phyloP scores from a whole-genome alignment of 768 basidiomycete species.

The Collybia nuda region DNA sequence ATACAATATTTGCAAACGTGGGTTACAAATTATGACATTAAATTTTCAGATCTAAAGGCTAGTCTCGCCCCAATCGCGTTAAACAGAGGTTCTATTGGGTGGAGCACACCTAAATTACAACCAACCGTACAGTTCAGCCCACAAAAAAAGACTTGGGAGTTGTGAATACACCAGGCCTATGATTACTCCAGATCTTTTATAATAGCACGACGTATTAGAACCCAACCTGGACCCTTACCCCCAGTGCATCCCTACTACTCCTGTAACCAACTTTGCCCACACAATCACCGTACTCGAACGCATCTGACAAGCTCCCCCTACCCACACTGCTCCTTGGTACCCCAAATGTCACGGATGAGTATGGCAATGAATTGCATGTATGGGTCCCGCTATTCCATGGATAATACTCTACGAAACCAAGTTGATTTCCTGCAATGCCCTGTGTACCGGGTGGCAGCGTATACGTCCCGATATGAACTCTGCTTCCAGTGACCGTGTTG shows the following conservation, averaged over 20 bases:
- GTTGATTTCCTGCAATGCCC: background rate
- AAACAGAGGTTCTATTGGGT: too few species aligned
- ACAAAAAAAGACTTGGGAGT: too few species aligned
- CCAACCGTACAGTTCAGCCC: too few species aligned
- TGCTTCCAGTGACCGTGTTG: background rate
- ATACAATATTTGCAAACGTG: too few species aligned
- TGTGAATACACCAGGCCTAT: too few species aligned
- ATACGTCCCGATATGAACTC: background rate
- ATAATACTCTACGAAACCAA: slow-evolving; percentile 1
- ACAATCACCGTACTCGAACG: background rate
- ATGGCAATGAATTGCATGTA: background rate
- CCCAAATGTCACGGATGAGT: slow-evolving; percentile 1
- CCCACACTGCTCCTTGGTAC: background rate
- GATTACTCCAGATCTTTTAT: too few species aligned
- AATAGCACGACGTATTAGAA: too few species aligned
- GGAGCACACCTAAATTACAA: too few species aligned
- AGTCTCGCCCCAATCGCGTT: too few species aligned
- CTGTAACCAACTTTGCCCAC: background rate
- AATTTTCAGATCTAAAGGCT: too few species aligned
- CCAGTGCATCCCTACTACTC: background rate
- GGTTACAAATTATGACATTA: too few species aligned
- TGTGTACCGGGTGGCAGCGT: background rate
- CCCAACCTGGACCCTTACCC: background rate
- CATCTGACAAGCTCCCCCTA: background rate
- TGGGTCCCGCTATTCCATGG: background rate